Evolutionary conservation across 2,329 filamentous ascomycete genomes (phyloP), one percentile per base, ranked within the genome.

Genomic region (Uncinocarpus reesii): DNA sequence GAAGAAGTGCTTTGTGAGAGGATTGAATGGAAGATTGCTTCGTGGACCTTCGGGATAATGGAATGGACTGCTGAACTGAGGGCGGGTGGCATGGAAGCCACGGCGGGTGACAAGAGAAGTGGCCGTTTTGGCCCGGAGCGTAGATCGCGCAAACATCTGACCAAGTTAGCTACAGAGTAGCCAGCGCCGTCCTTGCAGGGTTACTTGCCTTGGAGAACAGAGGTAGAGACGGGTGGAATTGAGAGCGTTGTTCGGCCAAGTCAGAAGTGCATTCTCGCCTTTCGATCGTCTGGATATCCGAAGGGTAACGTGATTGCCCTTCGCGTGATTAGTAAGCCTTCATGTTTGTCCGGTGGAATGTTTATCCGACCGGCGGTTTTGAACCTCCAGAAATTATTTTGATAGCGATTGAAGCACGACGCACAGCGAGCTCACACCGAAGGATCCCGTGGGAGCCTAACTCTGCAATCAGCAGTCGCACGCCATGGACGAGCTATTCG

Each of bases 31-130:
- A 58, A 98, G 73, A 79, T 95, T 96, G 76, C 78, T 83, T 72
- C 87, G 84, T 64, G 90, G 86, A 57, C 90, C 92, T 76, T 96
- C 90, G 61, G 90, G 84, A 77, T 98, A 98, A 78, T 98, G 92
- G 83, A 94, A 95, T 56, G 89, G 89, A 67, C 86, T 93, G 62
- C 77, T 79, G 67, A 94, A 74, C 70, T 86, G 87, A 67, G 84
- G 72, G 65, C 86, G 86, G 68, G 90, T 93, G 64, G 86, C 81
- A 71, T 88, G 84, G 83, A 98, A 95, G 74, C 84, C 87, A 71
- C 92, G 89, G 75, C 88, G 87, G 78, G 83, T 78, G 73, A 88
- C 76, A 66, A 81, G 69, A 57, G 77, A 73, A 65, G 81, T 80
- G 66, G 82, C 76, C 65, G 70, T 65, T 58, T 69, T 62, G 71